Evolutionary conservation across 345 rosid genomes (phyloP).

Genomic region (Melaleuca alternifolia): DNA sequence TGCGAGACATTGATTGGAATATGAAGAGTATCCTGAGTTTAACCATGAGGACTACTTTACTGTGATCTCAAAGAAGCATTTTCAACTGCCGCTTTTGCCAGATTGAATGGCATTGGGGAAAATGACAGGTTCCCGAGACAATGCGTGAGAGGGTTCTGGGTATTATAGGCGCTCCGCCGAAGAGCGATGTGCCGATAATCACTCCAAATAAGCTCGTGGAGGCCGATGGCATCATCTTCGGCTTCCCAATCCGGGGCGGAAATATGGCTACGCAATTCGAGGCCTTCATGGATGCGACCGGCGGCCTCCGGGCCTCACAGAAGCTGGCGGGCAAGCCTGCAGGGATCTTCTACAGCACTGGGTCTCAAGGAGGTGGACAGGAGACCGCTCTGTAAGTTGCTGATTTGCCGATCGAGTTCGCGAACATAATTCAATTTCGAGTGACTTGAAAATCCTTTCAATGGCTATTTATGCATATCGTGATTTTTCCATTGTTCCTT

Average conservation of each 20-base stretch:
- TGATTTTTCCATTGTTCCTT: not conserved
- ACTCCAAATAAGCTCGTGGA: constrained; percentile 43
- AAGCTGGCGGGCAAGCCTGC: constrained; percentile 69
- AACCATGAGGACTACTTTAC: not conserved
- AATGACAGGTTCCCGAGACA: constrained; percentile 50
- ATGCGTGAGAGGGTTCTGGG: constrained; percentile 49
- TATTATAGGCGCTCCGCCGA: constrained; percentile 59
- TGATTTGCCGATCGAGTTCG: not conserved
- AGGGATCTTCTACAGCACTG: constrained; percentile 67
- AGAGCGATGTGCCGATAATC: constrained; percentile 44
- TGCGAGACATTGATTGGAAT: not conserved
- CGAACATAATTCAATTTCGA: not conserved
- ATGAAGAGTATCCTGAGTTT: not conserved
- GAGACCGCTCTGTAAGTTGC: constrained; percentile 60
- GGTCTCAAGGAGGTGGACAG: constrained; percentile 76
- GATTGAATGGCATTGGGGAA: not conserved
- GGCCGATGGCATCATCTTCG: constrained; percentile 56
- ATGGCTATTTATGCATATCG: not conserved
- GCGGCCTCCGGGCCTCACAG: constrained; percentile 57
- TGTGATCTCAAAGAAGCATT: not conserved
- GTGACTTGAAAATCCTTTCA: not conserved
- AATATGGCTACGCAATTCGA: constrained; percentile 77
- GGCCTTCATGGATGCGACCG: constrained; percentile 64
- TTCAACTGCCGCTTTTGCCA: not conserved
- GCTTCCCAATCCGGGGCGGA: constrained; percentile 71